Evolutionary conservation across 164 flowering plant genomes (phyloP), one percentile per base, ranked within the genome.

Genomic region (Stephania japonica): DNA sequence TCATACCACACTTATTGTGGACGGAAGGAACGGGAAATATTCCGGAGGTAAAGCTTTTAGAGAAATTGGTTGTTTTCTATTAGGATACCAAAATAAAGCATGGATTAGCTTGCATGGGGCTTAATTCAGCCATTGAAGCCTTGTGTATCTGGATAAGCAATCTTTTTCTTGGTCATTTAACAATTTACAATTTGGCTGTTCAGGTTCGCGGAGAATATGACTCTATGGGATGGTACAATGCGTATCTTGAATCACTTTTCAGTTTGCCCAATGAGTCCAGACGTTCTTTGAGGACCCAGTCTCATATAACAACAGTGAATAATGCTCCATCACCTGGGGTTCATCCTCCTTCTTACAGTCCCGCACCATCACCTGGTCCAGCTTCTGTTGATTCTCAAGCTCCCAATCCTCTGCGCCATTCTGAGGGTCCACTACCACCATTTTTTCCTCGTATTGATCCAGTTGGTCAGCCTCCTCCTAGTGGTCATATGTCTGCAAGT

Each of bases 131-230:
- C 43, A 41, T 84, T 27, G 80, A 69, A 74, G 24, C 43, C 67
- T 79, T 85, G 68, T 82, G 87, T 79, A 86, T 87, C 21, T 82
- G 75, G 43, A 76, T 80, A 74, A 85, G 81, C 71, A 82, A 80
- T 73, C 75, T 67, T 23, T 82, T 91, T 78, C 42, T 85, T 67
- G 83, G 88, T 70, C 91, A 97, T 80, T 72, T 90, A 49, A 78
- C 76, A 59, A 84, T 78, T 72, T 81, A 81, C 49, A 75, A 77
- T 68, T 68, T 73, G 67, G 75, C 72, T 42, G 69, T 79, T 42
- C 78, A 7, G 24, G 71, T 77, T 23, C 80, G 85, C 56, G 89
- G 88, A 70, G 84, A 86, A 76, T 89, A 84, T 68, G 75, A 68
- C 65, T 79, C 82, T 26, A 74, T 76, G 10, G 68, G 68, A 73